Evolutionary conservation across 2,329 filamentous ascomycete genomes (phyloP).

Genomic region (Mycosphaerelloides madeirae): DNA sequence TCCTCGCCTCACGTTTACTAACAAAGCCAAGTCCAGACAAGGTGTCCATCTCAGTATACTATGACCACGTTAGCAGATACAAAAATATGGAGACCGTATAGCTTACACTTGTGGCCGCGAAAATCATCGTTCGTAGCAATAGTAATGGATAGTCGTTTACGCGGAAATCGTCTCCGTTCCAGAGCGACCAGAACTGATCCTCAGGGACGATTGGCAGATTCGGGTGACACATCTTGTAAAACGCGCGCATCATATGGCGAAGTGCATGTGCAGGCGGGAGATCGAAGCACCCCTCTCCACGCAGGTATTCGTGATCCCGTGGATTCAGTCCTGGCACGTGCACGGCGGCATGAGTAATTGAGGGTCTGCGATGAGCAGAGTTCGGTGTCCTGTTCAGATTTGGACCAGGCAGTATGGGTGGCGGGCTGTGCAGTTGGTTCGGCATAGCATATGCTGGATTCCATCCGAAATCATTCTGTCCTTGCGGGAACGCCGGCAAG

Average conservation of each 20-base stretch:
- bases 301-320: slow-evolving; percentile 15
- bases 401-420: slow-evolving; percentile 11
- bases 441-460: slow-evolving; percentile 12
- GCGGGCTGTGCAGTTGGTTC: slow-evolving; percentile 4
- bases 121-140: slow-evolving; percentile 13
- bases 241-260: slow-evolving; percentile 11
- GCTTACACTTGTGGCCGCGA: slow-evolving; percentile 16
- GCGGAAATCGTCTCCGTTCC: slow-evolving; percentile 11
- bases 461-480: slow-evolving; percentile 9
- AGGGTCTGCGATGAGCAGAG: slow-evolving; percentile 10
- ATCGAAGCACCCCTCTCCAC: slow-evolving; percentile 16
- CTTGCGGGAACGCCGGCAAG: slow-evolving; percentile 11
- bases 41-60: slow-evolving; percentile 17
- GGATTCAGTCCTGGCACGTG: slow-evolving; percentile 19
- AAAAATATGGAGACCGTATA: background rate
- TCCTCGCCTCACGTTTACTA: slow-evolving; percentile 20
- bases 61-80: slow-evolving; percentile 1
- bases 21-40: slow-evolving; percentile 17
- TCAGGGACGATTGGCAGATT: slow-evolving; percentile 13
- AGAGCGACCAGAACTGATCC: slow-evolving; percentile 13
- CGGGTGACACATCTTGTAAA: slow-evolving; percentile 13
- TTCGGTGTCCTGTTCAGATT: slow-evolving; percentile 3
- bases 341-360: slow-evolving; percentile 6
- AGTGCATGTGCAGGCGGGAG: slow-evolving; percentile 10
- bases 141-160: slow-evolving; percentile 11